These are phyloP conservation scores for Panicum virgatum DNA, from an alignment of 202 grass and related monocot species.

Conservation along the genomic window DNA sequence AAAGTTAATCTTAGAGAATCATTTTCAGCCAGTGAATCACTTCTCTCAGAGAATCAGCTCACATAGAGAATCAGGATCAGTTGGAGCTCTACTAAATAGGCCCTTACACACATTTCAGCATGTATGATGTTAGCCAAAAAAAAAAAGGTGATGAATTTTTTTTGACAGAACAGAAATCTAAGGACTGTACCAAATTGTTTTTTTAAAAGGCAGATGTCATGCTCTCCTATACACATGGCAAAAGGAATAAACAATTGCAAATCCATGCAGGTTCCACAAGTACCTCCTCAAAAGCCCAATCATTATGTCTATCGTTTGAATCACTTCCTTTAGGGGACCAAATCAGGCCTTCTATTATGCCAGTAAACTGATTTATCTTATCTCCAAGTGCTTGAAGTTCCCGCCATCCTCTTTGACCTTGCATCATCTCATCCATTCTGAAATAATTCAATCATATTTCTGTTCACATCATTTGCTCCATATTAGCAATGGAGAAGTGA, in stretches of 20 bases:
- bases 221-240: not conserved
- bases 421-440: constrained; percentile 99
- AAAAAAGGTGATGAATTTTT: not conserved
- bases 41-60: no score
- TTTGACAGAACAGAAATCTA: constrained; percentile 13
- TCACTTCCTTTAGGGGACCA: constrained; percentile 81
- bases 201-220: not conserved
- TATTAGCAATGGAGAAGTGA: not conserved
- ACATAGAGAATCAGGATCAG: no score
- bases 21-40: no score
- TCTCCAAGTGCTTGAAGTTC: constrained; percentile 87
- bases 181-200: not conserved
- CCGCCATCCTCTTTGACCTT: constrained; percentile 94
- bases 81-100: no score
- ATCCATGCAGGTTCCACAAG: constrained; percentile 19
- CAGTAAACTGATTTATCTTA: constrained; percentile 90
- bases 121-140: not conserved
- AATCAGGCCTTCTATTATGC: constrained; percentile 98
- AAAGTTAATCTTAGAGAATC: no score
- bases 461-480: constrained; percentile 20
- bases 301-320: constrained; percentile 47
- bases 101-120: constrained; percentile 12
- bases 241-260: not conserved
- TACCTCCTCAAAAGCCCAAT: constrained; percentile 95
- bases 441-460: constrained; percentile 37